Conservation (phyloP, 306 rosid genomes). For the Pterocarpus macrocarpus region DNA sequence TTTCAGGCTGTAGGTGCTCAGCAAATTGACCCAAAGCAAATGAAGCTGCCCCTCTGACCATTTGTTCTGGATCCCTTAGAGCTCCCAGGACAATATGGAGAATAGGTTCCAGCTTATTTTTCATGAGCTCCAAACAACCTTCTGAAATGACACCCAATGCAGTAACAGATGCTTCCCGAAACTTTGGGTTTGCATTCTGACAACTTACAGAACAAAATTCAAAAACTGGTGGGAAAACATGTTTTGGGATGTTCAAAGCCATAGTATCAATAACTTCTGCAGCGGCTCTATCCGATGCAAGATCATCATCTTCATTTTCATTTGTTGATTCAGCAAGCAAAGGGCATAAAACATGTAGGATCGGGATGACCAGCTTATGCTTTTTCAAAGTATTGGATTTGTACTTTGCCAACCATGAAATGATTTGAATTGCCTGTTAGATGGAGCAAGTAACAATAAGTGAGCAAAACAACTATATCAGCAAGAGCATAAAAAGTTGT, state of each 20-base stretch:
- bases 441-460: slow-evolving; percentile 44
- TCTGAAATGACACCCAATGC: slow-evolving; percentile 94
- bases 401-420: slow-evolving; percentile 98
- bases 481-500: slow-evolving; percentile 16
- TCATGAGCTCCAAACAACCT: slow-evolving; percentile 93
- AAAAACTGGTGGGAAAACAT: slow-evolving; percentile 80
- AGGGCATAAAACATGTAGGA: slow-evolving; percentile 92
- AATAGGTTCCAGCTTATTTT: slow-evolving; percentile 85
- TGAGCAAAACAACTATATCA: slow-evolving; percentile 40
- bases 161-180: slow-evolving; percentile 96
- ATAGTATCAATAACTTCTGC: slow-evolving; percentile 98
- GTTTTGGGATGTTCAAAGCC: slow-evolving; percentile 91
- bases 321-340: slow-evolving; percentile 90
- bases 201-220: slow-evolving; percentile 89
- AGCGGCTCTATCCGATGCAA: slow-evolving; percentile 97
- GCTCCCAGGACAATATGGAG: slow-evolving; percentile 93
- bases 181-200: slow-evolving; percentile 92
- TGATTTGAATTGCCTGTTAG: slow-evolving; percentile 89
- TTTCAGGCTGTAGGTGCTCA: slow-evolving; percentile 95
- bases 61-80: slow-evolving; percentile 94
- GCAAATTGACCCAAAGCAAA: slow-evolving; percentile 99
- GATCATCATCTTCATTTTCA: slow-evolving; percentile 89
- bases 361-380: slow-evolving; percentile 87
- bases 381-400: slow-evolving; percentile 85
- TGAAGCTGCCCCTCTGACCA: slow-evolving; percentile 99